These are phyloP conservation scores for Alternaria conjuncta DNA, from an alignment of 2,329 filamentous ascomycete species.

Conservation along the genomic window DNA sequence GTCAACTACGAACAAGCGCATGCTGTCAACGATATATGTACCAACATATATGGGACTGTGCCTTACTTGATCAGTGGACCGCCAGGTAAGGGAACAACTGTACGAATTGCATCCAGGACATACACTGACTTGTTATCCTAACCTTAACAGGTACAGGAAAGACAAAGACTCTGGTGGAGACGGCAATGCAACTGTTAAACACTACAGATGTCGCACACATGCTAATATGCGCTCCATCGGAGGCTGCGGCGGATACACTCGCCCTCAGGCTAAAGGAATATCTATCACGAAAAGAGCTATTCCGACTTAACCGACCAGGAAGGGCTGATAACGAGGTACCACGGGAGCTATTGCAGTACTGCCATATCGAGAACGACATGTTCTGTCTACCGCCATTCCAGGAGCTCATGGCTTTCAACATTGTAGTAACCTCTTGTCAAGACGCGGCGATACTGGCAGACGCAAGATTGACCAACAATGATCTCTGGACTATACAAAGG, in stretches of 20 bases:
- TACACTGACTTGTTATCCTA: neutral
- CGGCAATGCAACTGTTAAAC: slow-evolving; percentile 45
- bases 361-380: slow-evolving; percentile 49
- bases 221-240: slow-evolving; percentile 55
- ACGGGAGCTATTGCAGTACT: slow-evolving; percentile 47
- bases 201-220: slow-evolving; percentile 40
- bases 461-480: slow-evolving; percentile 52
- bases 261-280: slow-evolving; percentile 48
- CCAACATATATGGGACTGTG: slow-evolving; percentile 52
- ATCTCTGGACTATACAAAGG: slow-evolving; percentile 49
- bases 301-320: slow-evolving; percentile 52
- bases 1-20: slow-evolving; percentile 59
- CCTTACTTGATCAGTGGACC: slow-evolving; percentile 58
- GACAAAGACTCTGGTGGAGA: slow-evolving; percentile 59
- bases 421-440: slow-evolving; percentile 53
- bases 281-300: slow-evolving; percentile 46
- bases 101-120: neutral
- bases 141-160: slow-evolving; percentile 54
- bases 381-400: slow-evolving; percentile 51
- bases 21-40: slow-evolving; percentile 52
- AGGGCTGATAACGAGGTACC: slow-evolving; percentile 54
- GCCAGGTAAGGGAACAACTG: slow-evolving; percentile 59
- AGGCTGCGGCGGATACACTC: slow-evolving; percentile 55
- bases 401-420: slow-evolving; percentile 49
- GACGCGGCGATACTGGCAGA: slow-evolving; percentile 52